phyloP scores from a whole-genome alignment of 1,139 yeast species.

The Suhomyces chickasaworum region DNA sequence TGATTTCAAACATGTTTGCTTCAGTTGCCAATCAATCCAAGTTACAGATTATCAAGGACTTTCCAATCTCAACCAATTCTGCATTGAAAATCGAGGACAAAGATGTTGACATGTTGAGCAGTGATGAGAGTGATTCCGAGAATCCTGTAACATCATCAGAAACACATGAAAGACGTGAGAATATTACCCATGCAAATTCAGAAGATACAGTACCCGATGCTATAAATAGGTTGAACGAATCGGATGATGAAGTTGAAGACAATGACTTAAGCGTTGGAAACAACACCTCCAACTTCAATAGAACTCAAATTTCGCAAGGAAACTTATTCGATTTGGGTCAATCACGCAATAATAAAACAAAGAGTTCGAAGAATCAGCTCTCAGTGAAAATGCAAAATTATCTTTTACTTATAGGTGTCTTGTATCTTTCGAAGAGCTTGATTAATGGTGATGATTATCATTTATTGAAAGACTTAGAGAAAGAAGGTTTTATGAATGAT shows the following conservation, averaged over 20 bases:
- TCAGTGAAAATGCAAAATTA: conserved; percentile 12
- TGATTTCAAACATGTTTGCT: conserved; percentile 56
- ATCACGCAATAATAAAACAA: background rate
- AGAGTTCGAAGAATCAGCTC: background rate
- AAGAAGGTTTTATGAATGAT: conserved; percentile 74
- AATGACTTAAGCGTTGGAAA: background rate
- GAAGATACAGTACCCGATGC: background rate
- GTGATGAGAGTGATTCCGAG: conserved; percentile 14
- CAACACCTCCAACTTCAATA: background rate
- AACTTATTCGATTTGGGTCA: background rate
- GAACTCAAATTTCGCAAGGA: background rate
- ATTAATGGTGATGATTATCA: conserved; percentile 46
- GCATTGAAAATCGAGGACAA: conserved; percentile 7
- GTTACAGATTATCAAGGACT: conserved; percentile 25
- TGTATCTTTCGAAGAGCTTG: conserved; percentile 52
- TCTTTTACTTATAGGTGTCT: conserved; percentile 51
- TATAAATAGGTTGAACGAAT: background rate
- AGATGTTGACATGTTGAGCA: conserved; percentile 18
- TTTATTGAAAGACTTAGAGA: conserved; percentile 55
- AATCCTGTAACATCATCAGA: background rate
- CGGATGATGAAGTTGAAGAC: background rate
- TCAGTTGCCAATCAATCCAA: conserved; percentile 70
- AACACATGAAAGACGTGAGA: background rate
- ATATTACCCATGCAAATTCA: background rate
- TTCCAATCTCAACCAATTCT: background rate